These are phyloP conservation scores for Scheffersomyces titani DNA, from an alignment of 1,139 yeast genomes.

Conservation along the genomic window DNA sequence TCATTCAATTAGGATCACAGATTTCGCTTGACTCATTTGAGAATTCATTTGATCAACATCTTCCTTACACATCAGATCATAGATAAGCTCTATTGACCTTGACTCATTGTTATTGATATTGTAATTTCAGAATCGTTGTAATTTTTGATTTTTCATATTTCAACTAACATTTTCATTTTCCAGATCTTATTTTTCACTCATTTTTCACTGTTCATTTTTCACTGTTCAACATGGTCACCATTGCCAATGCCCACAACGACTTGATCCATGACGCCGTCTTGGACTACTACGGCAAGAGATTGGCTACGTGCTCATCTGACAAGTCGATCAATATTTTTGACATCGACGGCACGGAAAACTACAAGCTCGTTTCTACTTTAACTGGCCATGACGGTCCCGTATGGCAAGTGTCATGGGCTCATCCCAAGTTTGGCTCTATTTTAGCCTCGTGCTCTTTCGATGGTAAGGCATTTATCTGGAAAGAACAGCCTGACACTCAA, in stretches of 20 bases:
- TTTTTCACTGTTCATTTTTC: not conserved
- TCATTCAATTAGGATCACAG: not conserved
- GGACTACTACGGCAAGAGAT: conserved; percentile 92
- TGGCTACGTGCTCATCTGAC: conserved; percentile 95
- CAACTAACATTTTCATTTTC: not conserved
- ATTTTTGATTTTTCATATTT: not conserved
- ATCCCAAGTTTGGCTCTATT: conserved; percentile 94
- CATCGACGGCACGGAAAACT: conserved; percentile 77
- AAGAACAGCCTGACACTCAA: conserved; percentile 77
- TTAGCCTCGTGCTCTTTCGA: conserved; percentile 95
- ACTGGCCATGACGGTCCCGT: conserved; percentile 96
- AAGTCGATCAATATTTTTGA: conserved; percentile 92
- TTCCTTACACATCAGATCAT: not conserved
- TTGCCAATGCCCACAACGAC: conserved; percentile 83
- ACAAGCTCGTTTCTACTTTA: conserved; percentile 77
- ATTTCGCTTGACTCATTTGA: too few species aligned
- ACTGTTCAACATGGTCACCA: conserved; percentile 55
- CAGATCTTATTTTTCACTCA: too few species aligned
- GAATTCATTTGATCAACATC: not conserved
- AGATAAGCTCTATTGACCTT: not conserved
- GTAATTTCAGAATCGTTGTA: not conserved
- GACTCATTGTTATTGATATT: not conserved
- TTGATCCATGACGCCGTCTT: conserved; percentile 95
- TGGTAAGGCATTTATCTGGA: conserved; percentile 93
- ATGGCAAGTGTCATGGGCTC: conserved; percentile 99